Evolutionary conservation across 176 grass and related monocot species (phyloP).

Genomic region (Juncus effusus): DNA sequence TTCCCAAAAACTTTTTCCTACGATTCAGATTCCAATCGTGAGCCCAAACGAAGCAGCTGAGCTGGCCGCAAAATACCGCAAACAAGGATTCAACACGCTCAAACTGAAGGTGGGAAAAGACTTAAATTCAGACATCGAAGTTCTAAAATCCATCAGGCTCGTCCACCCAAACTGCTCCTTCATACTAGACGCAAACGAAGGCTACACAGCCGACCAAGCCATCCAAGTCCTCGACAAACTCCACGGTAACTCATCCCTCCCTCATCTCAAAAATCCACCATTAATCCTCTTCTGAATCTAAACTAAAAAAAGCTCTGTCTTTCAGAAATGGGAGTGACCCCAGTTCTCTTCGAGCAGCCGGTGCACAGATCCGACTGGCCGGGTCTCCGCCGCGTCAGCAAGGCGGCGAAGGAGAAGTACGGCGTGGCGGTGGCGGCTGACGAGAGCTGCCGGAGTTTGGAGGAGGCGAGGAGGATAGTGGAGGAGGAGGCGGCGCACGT

Average conservation of each 20-base stretch:
- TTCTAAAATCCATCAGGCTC: conserved; percentile 70
- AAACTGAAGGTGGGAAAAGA: conserved; percentile 93
- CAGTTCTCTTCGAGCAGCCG: conserved; percentile 92
- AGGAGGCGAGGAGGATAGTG: conserved; percentile 79
- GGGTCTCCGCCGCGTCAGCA: conserved; percentile 63
- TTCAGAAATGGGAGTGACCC: conserved; percentile 83
- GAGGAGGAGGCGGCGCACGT: conserved; percentile 74
- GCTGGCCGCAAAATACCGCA: conserved; percentile 69
- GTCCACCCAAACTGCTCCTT: conserved; percentile 80
- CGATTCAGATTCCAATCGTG: conserved; percentile 84
- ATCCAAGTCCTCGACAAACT: conserved; percentile 93
- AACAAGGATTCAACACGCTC: conserved; percentile 78
- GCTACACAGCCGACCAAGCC: conserved; percentile 74
- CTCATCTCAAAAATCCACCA: background rate
- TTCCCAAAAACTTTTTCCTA: background rate
- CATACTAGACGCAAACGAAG: conserved; percentile 93
- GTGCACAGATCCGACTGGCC: conserved; percentile 92
- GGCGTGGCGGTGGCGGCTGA: conserved; percentile 81
- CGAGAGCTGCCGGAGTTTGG: conserved; percentile 75
- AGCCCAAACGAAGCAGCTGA: conserved; percentile 74
- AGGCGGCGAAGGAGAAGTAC: conserved; percentile 73
- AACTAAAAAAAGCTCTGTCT: background rate
- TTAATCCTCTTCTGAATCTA: no score
- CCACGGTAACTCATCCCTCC: conserved; percentile 41
- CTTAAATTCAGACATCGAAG: conserved; percentile 72